Evolutionary conservation across 805 yeast genomes (phyloP).

Genomic region (Yamadazyma sp.): DNA sequence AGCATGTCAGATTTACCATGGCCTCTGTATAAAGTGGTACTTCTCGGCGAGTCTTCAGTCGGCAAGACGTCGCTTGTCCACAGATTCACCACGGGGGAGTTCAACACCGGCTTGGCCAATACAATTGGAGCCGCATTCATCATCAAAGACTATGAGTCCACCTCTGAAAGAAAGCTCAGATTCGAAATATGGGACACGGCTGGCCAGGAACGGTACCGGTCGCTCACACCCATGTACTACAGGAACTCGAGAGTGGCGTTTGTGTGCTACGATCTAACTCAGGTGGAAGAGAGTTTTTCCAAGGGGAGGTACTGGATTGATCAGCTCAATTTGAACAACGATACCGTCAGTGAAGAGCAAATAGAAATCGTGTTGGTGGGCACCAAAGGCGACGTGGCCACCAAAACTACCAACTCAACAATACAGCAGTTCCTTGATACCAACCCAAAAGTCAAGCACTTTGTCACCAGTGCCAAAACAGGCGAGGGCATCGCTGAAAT

Average conservation of each 20-base stretch:
- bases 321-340: constrained; percentile 50
- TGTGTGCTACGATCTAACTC: constrained; percentile 82
- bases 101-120: constrained; percentile 79
- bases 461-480: constrained; percentile 66
- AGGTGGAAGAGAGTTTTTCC: constrained; percentile 43
- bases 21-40: constrained; percentile 40
- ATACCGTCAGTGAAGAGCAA: constrained; percentile 19
- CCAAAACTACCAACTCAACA: constrained; percentile 11
- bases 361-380: constrained; percentile 63
- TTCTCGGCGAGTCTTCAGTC: constrained; percentile 55
- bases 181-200: constrained; percentile 88
- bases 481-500: constrained; percentile 56
- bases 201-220: constrained; percentile 78
- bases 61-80: constrained; percentile 78
- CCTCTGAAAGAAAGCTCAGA: constrained; percentile 37
- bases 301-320: constrained; percentile 90
- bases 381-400: constrained; percentile 70
- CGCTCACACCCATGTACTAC: constrained; percentile 82
- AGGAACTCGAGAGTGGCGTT: constrained; percentile 71
- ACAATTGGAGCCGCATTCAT: constrained; percentile 99
- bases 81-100: constrained; percentile 68
- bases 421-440: constrained; percentile 17
- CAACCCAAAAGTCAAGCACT: constrained; percentile 21
- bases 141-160: constrained; percentile 57
- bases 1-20: constrained; percentile 9